phyloP scores from a whole-genome alignment of 2,329 filamentous ascomycete species.

The Fusarium sterilihyphosum region DNA sequence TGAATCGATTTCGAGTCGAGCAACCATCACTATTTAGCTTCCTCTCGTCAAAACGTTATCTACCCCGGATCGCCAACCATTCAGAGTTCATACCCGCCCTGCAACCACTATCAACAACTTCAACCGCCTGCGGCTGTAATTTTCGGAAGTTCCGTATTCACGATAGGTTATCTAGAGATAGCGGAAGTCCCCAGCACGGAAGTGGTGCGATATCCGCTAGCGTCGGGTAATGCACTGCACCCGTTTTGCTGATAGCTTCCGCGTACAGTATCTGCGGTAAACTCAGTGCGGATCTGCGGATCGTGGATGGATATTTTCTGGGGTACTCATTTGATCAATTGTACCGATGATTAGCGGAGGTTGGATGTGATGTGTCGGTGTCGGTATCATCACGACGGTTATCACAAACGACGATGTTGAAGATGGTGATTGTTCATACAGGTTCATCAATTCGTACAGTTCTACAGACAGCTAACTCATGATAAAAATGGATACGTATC shows the following conservation, averaged over 20 bases:
- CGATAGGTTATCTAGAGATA: slow-evolving; percentile 14
- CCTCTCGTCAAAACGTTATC: neutral
- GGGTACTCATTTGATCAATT: neutral
- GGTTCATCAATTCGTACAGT: neutral
- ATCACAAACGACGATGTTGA: neutral
- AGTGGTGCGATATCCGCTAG: slow-evolving; percentile 26
- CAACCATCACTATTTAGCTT: slow-evolving; percentile 35
- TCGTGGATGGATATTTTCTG: neutral
- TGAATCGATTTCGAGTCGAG: slow-evolving; percentile 3
- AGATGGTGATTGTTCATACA: neutral
- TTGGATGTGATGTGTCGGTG: neutral
- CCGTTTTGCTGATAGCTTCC: neutral
- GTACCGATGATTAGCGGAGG: neutral
- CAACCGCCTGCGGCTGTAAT: slow-evolving; percentile 16
- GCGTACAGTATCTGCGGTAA: neutral
- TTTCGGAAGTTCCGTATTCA: slow-evolving; percentile 14
- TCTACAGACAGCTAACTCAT: neutral
- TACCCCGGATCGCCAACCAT: neutral
- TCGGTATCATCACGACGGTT: neutral
- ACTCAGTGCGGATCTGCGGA: neutral
- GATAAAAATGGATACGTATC: slow-evolving; percentile 39
- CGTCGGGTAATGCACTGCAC: slow-evolving; percentile 32
- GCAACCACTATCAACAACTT: neutral
- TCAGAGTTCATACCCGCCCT: slow-evolving; percentile 15
- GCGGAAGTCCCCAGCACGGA: slow-evolving; percentile 5